phyloP scores from a whole-genome alignment of 345 rosid genomes.

The Streptanthus diversifolius region DNA sequence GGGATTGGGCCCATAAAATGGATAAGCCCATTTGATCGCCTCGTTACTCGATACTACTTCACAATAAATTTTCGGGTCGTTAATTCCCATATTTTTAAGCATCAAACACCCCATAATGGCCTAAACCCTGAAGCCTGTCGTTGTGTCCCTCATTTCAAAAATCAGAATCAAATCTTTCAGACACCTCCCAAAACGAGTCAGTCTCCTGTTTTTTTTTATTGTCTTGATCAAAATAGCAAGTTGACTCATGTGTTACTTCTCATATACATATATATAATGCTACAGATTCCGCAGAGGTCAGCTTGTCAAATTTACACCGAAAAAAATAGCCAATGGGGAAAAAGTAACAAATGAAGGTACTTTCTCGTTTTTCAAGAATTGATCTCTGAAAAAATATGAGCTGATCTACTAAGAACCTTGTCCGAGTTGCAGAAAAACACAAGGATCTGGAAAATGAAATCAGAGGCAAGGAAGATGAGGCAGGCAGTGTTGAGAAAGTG shows the following conservation, averaged over 20 bases:
- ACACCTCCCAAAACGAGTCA: conserved; percentile 3
- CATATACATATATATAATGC: background rate
- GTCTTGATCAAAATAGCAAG: background rate
- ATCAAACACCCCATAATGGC: no score
- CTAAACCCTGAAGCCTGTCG: no score
- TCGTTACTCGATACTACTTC: no score
- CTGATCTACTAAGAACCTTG: background rate
- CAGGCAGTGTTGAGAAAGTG: background rate
- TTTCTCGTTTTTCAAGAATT: conserved; percentile 3
- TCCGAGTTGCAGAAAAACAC: conserved; percentile 14
- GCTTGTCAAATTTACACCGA: conserved; percentile 41
- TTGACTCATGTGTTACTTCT: background rate
- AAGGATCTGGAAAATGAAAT: background rate
- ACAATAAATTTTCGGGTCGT: no score
- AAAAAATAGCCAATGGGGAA: conserved; percentile 22
- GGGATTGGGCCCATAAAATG: background rate
- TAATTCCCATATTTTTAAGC: no score
- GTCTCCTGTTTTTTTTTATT: background rate
- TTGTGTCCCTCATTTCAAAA: background rate
- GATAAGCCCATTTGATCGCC: background rate
- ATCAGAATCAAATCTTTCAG: background rate
- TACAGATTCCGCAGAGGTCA: conserved; percentile 46
- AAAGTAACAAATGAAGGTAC: conserved; percentile 8
- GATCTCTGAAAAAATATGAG: background rate
- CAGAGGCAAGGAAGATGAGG: background rate